phyloP scores from a whole-genome alignment of 2,329 filamentous ascomycete species.

The Aureobasidium sp. region DNA sequence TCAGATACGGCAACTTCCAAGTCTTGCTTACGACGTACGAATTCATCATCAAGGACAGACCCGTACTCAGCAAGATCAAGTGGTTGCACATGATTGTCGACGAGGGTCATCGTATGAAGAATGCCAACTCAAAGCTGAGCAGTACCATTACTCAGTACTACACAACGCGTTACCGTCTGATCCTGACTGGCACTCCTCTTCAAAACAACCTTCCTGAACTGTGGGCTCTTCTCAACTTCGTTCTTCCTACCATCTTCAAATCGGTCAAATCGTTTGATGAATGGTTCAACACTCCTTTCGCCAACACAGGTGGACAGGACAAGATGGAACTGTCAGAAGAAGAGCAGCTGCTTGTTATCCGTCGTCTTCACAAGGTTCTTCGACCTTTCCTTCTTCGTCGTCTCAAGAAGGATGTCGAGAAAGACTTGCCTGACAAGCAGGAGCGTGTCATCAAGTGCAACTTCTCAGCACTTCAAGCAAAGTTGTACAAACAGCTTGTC shows the following conservation, averaged over 20 bases:
- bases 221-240: conserved; percentile 98
- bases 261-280: conserved; percentile 98
- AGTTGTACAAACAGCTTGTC: conserved; percentile 95
- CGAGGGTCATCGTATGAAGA: conserved; percentile 99
- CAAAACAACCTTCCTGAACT: conserved; percentile 95
- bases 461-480: conserved; percentile 87
- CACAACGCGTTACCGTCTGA: conserved; percentile 86
- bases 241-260: conserved; percentile 97
- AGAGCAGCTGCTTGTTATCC: conserved; percentile 97
- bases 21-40: conserved; percentile 96
- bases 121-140: conserved; percentile 89
- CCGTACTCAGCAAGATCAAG: conserved; percentile 93
- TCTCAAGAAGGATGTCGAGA: conserved; percentile 99
- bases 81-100: conserved; percentile 99
- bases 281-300: conserved; percentile 99
- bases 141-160: conserved; percentile 94
- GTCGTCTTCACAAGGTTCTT: conserved; percentile 94
- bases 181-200: conserved; percentile 91
- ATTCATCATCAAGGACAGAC: conserved; percentile 98
- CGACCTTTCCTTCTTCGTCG: conserved; percentile 94
- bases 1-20: conserved; percentile 91
- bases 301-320: conserved; percentile 94
- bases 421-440: conserved; percentile 96
- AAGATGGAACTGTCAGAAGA: conserved; percentile 99
- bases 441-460: conserved; percentile 99